phyloP scores from a whole-genome alignment of 305 asterid genomes.

The Solanum hybrid region DNA sequence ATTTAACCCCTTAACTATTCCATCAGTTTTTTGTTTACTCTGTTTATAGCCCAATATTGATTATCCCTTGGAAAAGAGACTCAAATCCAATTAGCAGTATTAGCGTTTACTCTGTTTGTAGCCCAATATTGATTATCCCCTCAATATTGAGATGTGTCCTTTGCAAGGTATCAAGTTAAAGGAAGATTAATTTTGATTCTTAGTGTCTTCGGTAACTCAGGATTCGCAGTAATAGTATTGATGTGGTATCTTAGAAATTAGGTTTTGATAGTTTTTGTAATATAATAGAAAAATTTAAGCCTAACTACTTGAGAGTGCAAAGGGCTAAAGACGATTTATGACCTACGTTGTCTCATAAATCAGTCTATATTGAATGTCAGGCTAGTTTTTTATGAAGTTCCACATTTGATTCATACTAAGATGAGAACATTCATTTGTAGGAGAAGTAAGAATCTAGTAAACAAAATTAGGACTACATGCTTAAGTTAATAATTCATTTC shows the following conservation, averaged over 20 bases:
- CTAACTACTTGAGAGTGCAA: not conserved
- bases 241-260: not conserved
- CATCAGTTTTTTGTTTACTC: not conserved
- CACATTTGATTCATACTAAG: not conserved
- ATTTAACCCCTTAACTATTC: not conserved
- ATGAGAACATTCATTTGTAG: not conserved
- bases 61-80: not conserved
- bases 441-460: not conserved
- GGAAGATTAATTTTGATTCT: not conserved
- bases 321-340: not conserved
- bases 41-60: not conserved
- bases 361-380: not conserved
- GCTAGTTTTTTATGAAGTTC: not conserved
- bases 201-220: not conserved
- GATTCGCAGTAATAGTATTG: not conserved
- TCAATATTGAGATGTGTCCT: not conserved
- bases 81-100: not conserved
- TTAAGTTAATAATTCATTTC: not conserved
- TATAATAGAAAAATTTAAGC: not conserved
- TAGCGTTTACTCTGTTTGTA: not conserved
- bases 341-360: not conserved
- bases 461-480: not conserved
- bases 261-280: not conserved
- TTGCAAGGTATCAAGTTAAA: not conserved
- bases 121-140: not conserved